A percentile compares a stretch with the other conserved stretches of the same genome.
These are phyloP conservation scores for Phaeodactylum tricornutum DNA, from an alignment of 108 stramenopile species.

Conservation along the genomic window DNA sequence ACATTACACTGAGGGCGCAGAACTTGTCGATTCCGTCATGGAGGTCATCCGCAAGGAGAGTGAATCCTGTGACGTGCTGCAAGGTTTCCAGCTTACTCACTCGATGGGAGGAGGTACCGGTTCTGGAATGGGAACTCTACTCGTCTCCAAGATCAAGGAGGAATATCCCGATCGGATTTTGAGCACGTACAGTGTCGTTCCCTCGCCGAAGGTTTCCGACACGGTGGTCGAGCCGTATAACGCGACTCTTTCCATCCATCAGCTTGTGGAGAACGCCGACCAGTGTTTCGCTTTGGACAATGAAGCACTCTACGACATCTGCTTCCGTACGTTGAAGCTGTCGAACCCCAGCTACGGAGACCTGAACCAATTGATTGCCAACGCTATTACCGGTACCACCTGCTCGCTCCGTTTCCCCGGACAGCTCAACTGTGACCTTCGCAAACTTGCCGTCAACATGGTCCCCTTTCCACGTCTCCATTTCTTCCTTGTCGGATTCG, in stretches of 20 bases:
- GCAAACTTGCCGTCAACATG: slow-evolving; percentile 98
- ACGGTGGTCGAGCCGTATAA: slow-evolving; percentile 97
- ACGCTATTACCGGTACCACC: slow-evolving; percentile 90
- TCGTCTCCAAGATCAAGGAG: slow-evolving; percentile 93
- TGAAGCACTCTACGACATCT: slow-evolving; percentile 95
- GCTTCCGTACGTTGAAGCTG: slow-evolving; percentile 90
- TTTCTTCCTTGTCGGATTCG: slow-evolving; percentile 98
- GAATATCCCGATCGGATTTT: slow-evolving; percentile 94
- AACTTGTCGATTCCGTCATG: slow-evolving; percentile 91
- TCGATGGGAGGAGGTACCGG: slow-evolving; percentile 92
- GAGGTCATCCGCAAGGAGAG: slow-evolving; percentile 93
- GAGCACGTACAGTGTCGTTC: slow-evolving; percentile 85
- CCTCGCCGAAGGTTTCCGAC: slow-evolving; percentile 95
- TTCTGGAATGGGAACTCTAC: slow-evolving; percentile 90
- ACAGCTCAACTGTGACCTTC: slow-evolving; percentile 97
- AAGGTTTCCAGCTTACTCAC: slow-evolving; percentile 88
- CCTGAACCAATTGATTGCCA: slow-evolving; percentile 92
- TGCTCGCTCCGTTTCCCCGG: slow-evolving; percentile 96
- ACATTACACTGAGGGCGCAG: slow-evolving; percentile 95
- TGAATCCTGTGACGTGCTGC: slow-evolving; percentile 82
- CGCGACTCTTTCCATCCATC: slow-evolving; percentile 94
- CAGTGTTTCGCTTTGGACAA: slow-evolving; percentile 95
- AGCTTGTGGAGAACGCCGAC: slow-evolving; percentile 96
- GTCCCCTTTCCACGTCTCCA: slow-evolving; percentile 98
- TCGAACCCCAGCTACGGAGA: slow-evolving; percentile 86